phyloP scores from a whole-genome alignment of 371 early-diverging fungal genomes.

The Funneliformis caledonium region DNA sequence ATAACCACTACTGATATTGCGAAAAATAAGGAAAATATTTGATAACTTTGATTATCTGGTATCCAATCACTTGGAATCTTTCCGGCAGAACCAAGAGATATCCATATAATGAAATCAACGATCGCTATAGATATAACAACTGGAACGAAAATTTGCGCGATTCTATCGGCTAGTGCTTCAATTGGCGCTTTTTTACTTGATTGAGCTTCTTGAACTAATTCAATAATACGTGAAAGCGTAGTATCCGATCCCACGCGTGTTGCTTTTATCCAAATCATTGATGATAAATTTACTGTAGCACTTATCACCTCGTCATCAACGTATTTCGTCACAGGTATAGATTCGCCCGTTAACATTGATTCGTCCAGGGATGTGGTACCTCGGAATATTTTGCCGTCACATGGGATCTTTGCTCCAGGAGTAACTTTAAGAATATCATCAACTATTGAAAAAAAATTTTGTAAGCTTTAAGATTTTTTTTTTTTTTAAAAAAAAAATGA shows the following conservation, averaged over 20 bases:
- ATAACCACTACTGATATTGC: conserved; percentile 72
- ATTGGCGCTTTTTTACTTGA: conserved; percentile 69
- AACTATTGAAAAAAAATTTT: conserved; percentile 2
- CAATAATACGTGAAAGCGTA: conserved; percentile 67
- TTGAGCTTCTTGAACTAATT: conserved; percentile 72
- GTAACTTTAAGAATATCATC: conserved; percentile 89
- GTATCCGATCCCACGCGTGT: conserved; percentile 62
- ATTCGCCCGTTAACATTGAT: conserved; percentile 66
- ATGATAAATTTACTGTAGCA: conserved; percentile 65
- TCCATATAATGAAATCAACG: conserved; percentile 63
- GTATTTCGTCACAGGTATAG: conserved; percentile 68
- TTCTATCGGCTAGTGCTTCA: conserved; percentile 66
- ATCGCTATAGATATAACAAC: conserved; percentile 61
- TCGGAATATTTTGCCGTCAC: conserved; percentile 38
- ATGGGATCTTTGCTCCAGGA: conserved; percentile 40
- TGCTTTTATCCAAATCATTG: conserved; percentile 62
- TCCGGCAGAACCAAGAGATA: conserved; percentile 47
- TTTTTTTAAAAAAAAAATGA: conserved; percentile 44
- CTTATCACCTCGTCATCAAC: conserved; percentile 84
- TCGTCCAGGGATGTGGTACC: conserved; percentile 63
- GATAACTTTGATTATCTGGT: conserved; percentile 56
- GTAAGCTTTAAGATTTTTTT: no score
- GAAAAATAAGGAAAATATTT: conserved; percentile 73
- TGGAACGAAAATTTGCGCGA: conserved; percentile 65
- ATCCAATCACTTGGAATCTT: conserved; percentile 59